phyloP scores from a whole-genome alignment of 805 yeast species.

The Metschnikowia peoriensis region DNA sequence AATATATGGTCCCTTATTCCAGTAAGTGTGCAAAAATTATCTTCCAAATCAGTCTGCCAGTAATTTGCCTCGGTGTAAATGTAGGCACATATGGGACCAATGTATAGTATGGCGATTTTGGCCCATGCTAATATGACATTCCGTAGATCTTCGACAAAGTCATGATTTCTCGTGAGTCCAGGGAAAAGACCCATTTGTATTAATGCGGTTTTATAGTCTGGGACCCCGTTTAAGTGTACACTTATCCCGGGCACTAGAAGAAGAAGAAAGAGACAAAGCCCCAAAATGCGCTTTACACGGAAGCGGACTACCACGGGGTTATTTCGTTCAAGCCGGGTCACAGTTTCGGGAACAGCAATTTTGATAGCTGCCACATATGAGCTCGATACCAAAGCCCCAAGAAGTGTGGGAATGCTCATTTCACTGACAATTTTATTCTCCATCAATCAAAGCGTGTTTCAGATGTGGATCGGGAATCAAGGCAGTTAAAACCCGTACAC shows the following conservation, averaged over 20 bases:
- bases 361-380: slow-evolving; percentile 48
- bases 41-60: slow-evolving; percentile 18
- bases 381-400: slow-evolving; percentile 37
- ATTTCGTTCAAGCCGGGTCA: slow-evolving; percentile 34
- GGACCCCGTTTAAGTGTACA: slow-evolving; percentile 11
- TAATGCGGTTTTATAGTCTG: slow-evolving; percentile 9
- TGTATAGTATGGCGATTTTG: slow-evolving; percentile 18
- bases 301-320: slow-evolving; percentile 42
- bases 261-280: slow-evolving; percentile 29
- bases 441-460: background rate
- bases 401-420: slow-evolving; percentile 1
- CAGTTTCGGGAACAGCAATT: slow-evolving; percentile 22
- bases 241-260: slow-evolving; percentile 27
- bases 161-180: slow-evolving; percentile 22
- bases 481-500: background rate
- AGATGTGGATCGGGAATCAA: background rate
- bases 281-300: slow-evolving; percentile 38
- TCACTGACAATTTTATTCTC: background rate
- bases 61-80: slow-evolving; percentile 1
- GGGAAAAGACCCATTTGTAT: slow-evolving; percentile 35
- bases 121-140: slow-evolving; percentile 13
- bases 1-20: slow-evolving; percentile 58
- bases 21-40: slow-evolving; percentile 27
- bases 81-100: slow-evolving; percentile 22
- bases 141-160: slow-evolving; percentile 11